Base-by-base conservation (phyloP, 768 basidiomycete genomes). In the Ramaria sp. region DNA sequence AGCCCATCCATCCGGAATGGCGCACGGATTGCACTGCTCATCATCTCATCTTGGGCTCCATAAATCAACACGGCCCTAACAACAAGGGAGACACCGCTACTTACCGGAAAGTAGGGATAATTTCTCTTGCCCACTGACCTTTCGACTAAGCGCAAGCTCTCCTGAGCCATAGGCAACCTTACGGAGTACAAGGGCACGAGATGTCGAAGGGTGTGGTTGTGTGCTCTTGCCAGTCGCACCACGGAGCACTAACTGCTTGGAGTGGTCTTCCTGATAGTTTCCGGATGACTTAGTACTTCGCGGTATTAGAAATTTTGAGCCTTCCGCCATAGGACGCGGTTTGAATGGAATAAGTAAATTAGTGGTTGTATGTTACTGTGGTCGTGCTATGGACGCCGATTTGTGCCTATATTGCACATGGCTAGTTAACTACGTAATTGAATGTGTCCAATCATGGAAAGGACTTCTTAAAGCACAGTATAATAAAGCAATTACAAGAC, bases 81-180 rank as follows among this genome's bases (percentile, higher is more conserved):
- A 20, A n/a, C n/a, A 52, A 55, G 52, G 37, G 43, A 60, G 56
- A 56, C 28, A 36, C 37, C 8, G 50, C 24, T 32, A 66, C 70
- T 56, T 62, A 85, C 88, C 86, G 60, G 85, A 85, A 28, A 89
- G 69, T 24, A 89, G 73, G 64, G 88, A 85, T 28, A 91, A 72
- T 62, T 89, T 89, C 66, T 89, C 88, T 61, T 84, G 75, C 0
- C 88, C 88, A 48, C 75, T 81, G 58, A 87, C 76, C 62, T 75
- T 84, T 24, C 69, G 75, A 51, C 72, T 70, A 44, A 77, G 66
- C 45, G 81, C 65, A 43, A 88, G 18, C 66, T 88, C 85, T 16
- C 85, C 85, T 5, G 79, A 79, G 39, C 85, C 87, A 67, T 83
- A 68, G 62, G 87, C 88, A 39, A 82, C 83, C 61, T 87, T 84